Evolutionary conservation across 371 early-diverging fungal genomes (phyloP), one percentile per base, ranked within the genome.

Genomic region (Mortierella sp.): DNA sequence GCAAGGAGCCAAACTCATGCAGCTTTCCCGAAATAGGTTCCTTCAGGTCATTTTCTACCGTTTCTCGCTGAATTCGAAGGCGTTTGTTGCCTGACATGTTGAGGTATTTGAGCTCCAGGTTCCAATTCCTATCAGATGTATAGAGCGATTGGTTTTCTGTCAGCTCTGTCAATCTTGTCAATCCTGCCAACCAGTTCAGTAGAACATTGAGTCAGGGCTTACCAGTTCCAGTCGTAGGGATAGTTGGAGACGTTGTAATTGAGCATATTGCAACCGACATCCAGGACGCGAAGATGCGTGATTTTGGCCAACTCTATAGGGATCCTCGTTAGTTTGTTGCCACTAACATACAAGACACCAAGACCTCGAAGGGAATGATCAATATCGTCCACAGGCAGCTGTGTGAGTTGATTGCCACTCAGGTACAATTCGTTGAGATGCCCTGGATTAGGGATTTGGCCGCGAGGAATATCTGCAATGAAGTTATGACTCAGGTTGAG

Each of bases 171-270:
- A n/a, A n/a, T n/a, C n/a, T n/a, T n/a, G n/a, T n/a, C n/a, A n/a
- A n/a, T n/a, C n/a, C 39, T 39, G 39, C 39, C 39, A 7, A 39
- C 39, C 39, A 39, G n/a, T n/a, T n/a, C n/a, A n/a, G n/a, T n/a
- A n/a, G n/a, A n/a, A n/a, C n/a, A n/a, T n/a, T 34, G 34, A 34
- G 4, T 4, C 34, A n/a, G 38, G 8, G 18, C 82, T 67, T 83
- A 88, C 94, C 95, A 96, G 78, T 96, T 96, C 96, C 96, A 96
- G 68, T 96, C 96, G 76, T 95, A 95, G 0, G 94, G 95, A 94
- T 95, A 96, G 68, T 97, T 97, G 30, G 91, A 85, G 42, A 96
- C 92, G 66, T 97, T 97, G 76, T 96, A 97, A 76, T 94, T 93
- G 42, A 97, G 80, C 26, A 89, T 82, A 63, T 96, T 96, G 79